These are phyloP conservation scores for Pseudevernia furfuracea DNA, from an alignment of 495 filamentous ascomycete species.

Conservation along the genomic window DNA sequence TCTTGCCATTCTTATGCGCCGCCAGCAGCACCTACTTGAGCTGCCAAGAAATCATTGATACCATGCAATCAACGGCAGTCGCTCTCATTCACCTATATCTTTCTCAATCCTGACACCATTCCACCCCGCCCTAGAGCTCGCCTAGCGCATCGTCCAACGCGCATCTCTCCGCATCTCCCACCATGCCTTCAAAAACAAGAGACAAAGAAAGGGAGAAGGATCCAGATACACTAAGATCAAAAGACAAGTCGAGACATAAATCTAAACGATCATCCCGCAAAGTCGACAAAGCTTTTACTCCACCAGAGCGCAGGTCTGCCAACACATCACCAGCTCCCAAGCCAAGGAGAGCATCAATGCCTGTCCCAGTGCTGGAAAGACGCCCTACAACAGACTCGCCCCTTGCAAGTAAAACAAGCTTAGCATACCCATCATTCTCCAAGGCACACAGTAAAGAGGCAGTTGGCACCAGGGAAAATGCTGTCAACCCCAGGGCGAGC, in stretches of 20 bases:
- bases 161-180: slow-evolving; percentile 6
- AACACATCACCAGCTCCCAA: slow-evolving; percentile 30
- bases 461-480: slow-evolving; percentile 54
- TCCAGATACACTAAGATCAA: slow-evolving; percentile 22
- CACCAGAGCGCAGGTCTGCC: slow-evolving; percentile 33
- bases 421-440: slow-evolving; percentile 79
- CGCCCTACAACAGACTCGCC: slow-evolving; percentile 38
- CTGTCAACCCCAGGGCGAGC: slow-evolving; percentile 38
- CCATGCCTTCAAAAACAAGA: slow-evolving; percentile 26
- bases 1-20: not conserved
- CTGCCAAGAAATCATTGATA: not conserved
- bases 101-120: not conserved
- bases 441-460: slow-evolving; percentile 85
- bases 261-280: slow-evolving; percentile 36
- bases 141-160: not conserved
- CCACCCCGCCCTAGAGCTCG: not conserved
- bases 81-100: not conserved
- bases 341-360: slow-evolving; percentile 46
- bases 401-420: slow-evolving; percentile 49
- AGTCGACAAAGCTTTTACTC: slow-evolving; percentile 37
- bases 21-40: not conserved
- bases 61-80: not conserved
- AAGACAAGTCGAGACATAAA: slow-evolving; percentile 26
- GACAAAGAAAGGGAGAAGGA: slow-evolving; percentile 30
- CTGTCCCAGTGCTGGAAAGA: slow-evolving; percentile 38